Evolutionary conservation across 805 yeast genomes (phyloP).

Genomic region (Saccharomycopsis fermentans): DNA sequence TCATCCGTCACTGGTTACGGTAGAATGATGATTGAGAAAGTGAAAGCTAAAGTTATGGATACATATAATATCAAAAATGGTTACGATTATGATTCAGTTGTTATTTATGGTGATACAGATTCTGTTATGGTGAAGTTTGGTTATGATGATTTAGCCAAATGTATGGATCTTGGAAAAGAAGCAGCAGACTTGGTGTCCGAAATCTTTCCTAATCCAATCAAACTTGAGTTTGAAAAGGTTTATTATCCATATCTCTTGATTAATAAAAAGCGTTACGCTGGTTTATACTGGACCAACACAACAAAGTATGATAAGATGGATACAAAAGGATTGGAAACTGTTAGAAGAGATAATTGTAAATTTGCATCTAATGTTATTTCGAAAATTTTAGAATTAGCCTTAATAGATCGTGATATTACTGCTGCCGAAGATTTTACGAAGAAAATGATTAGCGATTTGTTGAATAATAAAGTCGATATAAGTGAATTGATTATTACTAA

Average conservation of each 20-base stretch:
- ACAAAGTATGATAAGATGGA: slow-evolving; percentile 95
- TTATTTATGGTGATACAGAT: slow-evolving; percentile 97
- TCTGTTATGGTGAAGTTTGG: slow-evolving; percentile 99
- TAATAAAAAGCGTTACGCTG: slow-evolving; percentile 95
- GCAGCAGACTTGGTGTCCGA: slow-evolving; percentile 85
- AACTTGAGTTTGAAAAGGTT: slow-evolving; percentile 92
- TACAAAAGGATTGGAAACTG: slow-evolving; percentile 97
- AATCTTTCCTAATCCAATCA: slow-evolving; percentile 75
- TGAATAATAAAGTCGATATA: slow-evolving; percentile 86
- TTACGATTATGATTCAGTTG: slow-evolving; percentile 72
- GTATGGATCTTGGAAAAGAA: slow-evolving; percentile 88
- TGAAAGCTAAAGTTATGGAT: slow-evolving; percentile 77
- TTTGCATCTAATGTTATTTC: slow-evolving; percentile 92
- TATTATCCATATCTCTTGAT: slow-evolving; percentile 90
- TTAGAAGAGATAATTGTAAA: slow-evolving; percentile 94
- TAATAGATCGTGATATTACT: slow-evolving; percentile 78
- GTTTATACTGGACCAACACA: slow-evolving; percentile 89
- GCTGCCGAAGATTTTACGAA: slow-evolving; percentile 83
- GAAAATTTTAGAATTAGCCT: slow-evolving; percentile 70
- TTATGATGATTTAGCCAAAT: slow-evolving; percentile 59
- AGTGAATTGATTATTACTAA: slow-evolving; percentile 91
- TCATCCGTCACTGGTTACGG: slow-evolving; percentile 95
- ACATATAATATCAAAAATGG: slow-evolving; percentile 77
- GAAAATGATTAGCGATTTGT: slow-evolving; percentile 75
- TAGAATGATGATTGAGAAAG: slow-evolving; percentile 89